These are phyloP conservation scores for Kazachstania sp. DNA, from an alignment of 1,139 yeast genomes.

Conservation along the genomic window DNA sequence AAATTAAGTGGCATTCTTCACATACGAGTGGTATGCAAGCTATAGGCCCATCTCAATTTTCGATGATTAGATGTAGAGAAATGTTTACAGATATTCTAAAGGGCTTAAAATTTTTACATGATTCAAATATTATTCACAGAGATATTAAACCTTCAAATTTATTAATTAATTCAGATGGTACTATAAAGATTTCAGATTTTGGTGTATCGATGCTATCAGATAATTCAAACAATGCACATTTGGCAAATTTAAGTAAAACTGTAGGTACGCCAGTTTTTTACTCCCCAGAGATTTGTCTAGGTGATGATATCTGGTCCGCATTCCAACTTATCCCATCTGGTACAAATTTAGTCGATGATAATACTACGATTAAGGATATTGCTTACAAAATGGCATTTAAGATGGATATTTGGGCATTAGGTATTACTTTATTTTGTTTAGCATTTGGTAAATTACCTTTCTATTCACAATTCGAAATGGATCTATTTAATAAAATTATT, in stretches of 20 bases:
- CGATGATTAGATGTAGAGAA: conserved; percentile 56
- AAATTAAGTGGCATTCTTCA: conserved; percentile 56
- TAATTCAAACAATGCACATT: conserved; percentile 54
- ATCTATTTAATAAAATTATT: conserved; percentile 74
- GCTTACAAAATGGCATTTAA: conserved; percentile 36
- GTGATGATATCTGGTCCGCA: conserved; percentile 20
- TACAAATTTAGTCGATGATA: conserved; percentile 1
- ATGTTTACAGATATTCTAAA: conserved; percentile 79
- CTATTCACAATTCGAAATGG: conserved; percentile 79
- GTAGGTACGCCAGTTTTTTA: conserved; percentile 84
- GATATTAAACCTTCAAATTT: conserved; percentile 96
- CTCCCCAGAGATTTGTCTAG: conserved; percentile 30
- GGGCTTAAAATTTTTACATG: conserved; percentile 86
- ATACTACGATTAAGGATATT: conserved; percentile 25
- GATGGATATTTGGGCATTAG: conserved; percentile 94
- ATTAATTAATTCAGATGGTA: conserved; percentile 60
- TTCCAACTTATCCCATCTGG: conserved; percentile 7
- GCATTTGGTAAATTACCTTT: conserved; percentile 86
- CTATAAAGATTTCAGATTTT: conserved; percentile 88
- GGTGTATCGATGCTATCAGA: conserved; percentile 55
- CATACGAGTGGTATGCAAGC: conserved; percentile 37
- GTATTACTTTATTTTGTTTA: conserved; percentile 83
- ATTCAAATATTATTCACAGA: conserved; percentile 88
- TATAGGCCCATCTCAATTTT: conserved; percentile 49
- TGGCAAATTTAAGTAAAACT: conserved; percentile 60